phyloP scores from a whole-genome alignment of 768 basidiomycete species.

The Suillus brevipes region DNA sequence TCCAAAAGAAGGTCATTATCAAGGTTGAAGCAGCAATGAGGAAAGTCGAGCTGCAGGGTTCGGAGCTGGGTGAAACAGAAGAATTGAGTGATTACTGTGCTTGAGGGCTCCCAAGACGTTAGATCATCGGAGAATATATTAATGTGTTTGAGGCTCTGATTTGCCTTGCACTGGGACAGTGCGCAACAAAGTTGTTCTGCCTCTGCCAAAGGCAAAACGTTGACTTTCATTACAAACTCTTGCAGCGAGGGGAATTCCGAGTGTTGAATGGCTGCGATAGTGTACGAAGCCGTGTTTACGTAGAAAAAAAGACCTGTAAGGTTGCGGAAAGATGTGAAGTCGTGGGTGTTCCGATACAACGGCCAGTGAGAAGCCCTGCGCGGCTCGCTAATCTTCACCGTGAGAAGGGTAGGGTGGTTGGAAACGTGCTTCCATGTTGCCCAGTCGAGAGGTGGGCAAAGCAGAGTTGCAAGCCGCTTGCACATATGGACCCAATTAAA shows the following conservation, averaged over 20 bases:
- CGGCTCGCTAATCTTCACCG: neutral
- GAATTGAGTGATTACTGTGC: neutral
- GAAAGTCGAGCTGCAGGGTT: neutral
- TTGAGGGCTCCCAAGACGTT: neutral
- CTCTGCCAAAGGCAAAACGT: neutral
- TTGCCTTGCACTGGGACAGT: neutral
- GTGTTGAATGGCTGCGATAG: neutral
- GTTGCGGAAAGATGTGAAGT: neutral
- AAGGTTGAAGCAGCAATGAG: neutral
- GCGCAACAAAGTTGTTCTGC: neutral
- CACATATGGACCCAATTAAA: neutral
- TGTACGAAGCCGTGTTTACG: neutral
- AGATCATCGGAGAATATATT: neutral
- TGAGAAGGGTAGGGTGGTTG: neutral
- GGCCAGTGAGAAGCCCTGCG: rapidly evolving
- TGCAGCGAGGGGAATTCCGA: neutral
- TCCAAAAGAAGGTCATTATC: neutral
- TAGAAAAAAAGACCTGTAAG: neutral
- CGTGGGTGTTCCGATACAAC: neutral
- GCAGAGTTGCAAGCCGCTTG: neutral
- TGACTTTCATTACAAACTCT: neutral
- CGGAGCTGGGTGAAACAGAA: neutral
- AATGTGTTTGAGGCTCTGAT: neutral
- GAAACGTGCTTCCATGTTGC: neutral
- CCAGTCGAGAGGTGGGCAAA: neutral